Conservation (phyloP, 1,284 basidiomycete genomes). For the Prillingera fragicola region DNA sequence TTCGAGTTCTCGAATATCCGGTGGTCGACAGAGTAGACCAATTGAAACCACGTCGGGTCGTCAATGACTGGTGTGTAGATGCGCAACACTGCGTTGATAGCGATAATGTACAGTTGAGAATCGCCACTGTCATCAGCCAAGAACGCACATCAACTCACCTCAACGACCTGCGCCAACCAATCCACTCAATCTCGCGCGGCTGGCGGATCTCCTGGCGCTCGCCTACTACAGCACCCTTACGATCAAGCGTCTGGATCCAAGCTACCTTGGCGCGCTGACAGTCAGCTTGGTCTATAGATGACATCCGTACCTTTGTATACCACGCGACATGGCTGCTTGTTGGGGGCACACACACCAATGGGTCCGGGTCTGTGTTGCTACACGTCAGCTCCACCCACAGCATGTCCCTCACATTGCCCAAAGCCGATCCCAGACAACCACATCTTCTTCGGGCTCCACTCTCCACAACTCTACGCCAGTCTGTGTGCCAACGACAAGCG, state of each 20-base stretch:
- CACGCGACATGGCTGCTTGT: slow-evolving; percentile 31
- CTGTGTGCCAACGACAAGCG: slow-evolving; percentile 28
- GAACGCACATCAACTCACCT: slow-evolving; percentile 18
- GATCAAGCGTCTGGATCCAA: slow-evolving; percentile 24
- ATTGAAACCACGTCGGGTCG: slow-evolving; percentile 72
- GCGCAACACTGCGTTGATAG: slow-evolving; percentile 52
- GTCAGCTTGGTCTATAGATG: neutral
- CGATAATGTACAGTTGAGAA: slow-evolving; percentile 39
- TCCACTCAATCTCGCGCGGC: slow-evolving; percentile 39
- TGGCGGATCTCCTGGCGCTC: slow-evolving; percentile 38
- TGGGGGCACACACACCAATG: slow-evolving; percentile 15
- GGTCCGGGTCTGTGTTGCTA: neutral
- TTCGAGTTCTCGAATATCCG: slow-evolving; percentile 61
- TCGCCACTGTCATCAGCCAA: slow-evolving; percentile 27
- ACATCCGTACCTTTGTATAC: slow-evolving; percentile 19
- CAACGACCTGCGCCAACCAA: slow-evolving; percentile 34
- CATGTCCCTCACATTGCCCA: slow-evolving; percentile 28
- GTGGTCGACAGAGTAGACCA: slow-evolving; percentile 60
- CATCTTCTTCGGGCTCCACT: slow-evolving; percentile 25
- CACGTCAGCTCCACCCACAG: neutral
- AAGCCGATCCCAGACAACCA: slow-evolving; percentile 42
- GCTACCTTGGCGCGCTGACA: slow-evolving; percentile 18
- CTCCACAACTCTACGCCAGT: slow-evolving; percentile 39
- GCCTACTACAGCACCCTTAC: slow-evolving; percentile 19
- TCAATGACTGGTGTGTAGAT: slow-evolving; percentile 84